Evolutionary conservation across 2,329 filamentous ascomycete species (phyloP), one percentile per base, ranked within the genome.

Genomic region (Alternaria sp.): DNA sequence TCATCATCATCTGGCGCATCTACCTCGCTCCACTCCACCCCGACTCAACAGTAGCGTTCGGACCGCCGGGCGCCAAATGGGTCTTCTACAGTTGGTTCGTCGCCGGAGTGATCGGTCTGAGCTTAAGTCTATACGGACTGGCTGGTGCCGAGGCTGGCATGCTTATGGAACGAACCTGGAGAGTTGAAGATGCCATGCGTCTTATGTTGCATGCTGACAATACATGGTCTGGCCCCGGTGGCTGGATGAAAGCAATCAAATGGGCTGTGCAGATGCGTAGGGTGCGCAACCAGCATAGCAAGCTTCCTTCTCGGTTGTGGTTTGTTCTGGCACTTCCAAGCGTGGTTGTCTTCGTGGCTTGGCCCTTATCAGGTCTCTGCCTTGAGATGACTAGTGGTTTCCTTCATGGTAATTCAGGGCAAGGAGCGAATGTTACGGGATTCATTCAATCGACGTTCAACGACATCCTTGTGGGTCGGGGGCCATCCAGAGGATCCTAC

Each of bases 381-480:
- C 32, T 36, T n/a, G 32, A 36, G 32, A 36, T 36, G 15, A 36
- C 15, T 9, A 36, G 32, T 36, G 32, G 32, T 0, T 36, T 36
- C 8, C 32, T 36, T 36, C 32, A 2, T 5, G 32, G 15, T n/a
- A n/a, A 36, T 15, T 1, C 32, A n/a, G 15, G 32, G 32, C 13
- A n/a, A 36, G 32, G 32, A 36, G 32, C 2, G 15, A 0, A 36
- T 5, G 32, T 36, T 3, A 36, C 15, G 4, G 32, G 32, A 36
- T 36, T 36, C 2, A 8, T 36, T 9, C 32, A n/a, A n/a, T 36
- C 32, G 32, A 36, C 15, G 0, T 36, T 36, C 15, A 36, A 36
- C 15, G 2, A 15, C 15, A 3, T 0, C 15, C 32, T 4, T 36
- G 32, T 0, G 32, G 15, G 1, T 1, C 32, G 32, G 0, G n/a